Conservation (phyloP, 1,139 yeast genomes). For the Pneumocystis jirovecii region DNA sequence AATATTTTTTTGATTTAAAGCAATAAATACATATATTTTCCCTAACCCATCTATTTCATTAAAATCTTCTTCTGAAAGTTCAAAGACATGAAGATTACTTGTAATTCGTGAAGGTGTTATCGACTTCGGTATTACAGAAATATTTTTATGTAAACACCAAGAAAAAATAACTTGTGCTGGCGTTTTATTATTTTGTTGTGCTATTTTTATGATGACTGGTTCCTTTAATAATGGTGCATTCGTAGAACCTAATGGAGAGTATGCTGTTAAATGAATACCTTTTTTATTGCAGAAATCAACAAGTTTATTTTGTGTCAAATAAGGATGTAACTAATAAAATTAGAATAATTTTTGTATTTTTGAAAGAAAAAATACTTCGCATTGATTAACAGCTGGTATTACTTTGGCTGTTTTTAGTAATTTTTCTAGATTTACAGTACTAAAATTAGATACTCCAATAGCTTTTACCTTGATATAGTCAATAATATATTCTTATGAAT, state of each 20-base stretch:
- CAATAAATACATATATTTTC: background rate
- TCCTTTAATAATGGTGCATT: constrained; percentile 28
- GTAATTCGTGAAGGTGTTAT: constrained; percentile 44
- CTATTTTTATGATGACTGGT: constrained; percentile 37
- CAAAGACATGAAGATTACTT: constrained; percentile 36
- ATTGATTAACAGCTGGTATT: constrained; percentile 69
- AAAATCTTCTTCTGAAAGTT: constrained; percentile 42
- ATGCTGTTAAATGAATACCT: constrained; percentile 15
- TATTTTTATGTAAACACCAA: constrained; percentile 50
- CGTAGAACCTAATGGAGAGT: constrained; percentile 16
- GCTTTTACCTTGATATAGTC: constrained; percentile 22
- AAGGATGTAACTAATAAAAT: constrained; percentile 13
- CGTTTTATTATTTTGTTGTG: constrained; percentile 35
- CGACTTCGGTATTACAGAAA: constrained; percentile 61
- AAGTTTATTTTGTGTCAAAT: constrained; percentile 13
- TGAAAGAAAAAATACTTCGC: constrained; percentile 36
- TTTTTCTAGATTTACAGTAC: constrained; percentile 60
- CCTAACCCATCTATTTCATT: background rate
- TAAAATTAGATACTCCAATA: constrained; percentile 75
- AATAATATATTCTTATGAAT: background rate
- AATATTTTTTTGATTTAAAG: background rate
- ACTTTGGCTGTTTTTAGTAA: constrained; percentile 55
- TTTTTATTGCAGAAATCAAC: constrained; percentile 11
- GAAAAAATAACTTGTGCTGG: constrained; percentile 56
- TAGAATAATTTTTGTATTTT: background rate